Percentiles rank a stretch among this genome's conserved stretches.
Conservation (phyloP, 2,329 filamentous ascomycete species). For the Albophoma yamanashiensis region DNA sequence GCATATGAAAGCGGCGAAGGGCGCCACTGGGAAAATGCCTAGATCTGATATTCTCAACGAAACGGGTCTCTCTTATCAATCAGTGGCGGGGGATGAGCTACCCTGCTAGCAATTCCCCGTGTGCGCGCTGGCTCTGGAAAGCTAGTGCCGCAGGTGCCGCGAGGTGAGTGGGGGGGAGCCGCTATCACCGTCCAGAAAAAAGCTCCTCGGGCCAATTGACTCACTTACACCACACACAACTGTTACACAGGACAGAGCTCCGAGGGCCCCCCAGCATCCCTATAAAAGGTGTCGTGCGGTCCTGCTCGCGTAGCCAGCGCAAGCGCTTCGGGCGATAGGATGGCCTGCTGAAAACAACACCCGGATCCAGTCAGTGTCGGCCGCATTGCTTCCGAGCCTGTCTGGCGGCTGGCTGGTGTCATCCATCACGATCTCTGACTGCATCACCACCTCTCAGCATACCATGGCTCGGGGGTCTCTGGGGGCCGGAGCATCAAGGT, state of each 20-base stretch:
- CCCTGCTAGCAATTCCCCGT: neutral
- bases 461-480: slow-evolving; percentile 29
- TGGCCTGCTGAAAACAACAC: neutral
- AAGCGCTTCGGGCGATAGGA: neutral
- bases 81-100: neutral
- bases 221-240: slow-evolving; percentile 3
- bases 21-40: neutral
- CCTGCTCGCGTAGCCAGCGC: neutral
- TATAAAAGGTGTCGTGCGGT: neutral
- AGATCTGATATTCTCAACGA: neutral
- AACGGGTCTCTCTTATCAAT: neutral
- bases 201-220: neutral
- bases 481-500: slow-evolving; percentile 26
- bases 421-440: neutral
- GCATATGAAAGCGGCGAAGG: neutral
- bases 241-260: neutral
- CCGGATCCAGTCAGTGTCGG: neutral
- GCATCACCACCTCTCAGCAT: slow-evolving; percentile 5
- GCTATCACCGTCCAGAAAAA: neutral
- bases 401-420: neutral
- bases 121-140: neutral
- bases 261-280: neutral
- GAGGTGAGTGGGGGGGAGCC: neutral
- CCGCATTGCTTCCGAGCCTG: neutral
- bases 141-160: neutral